Evolutionary conservation across 2,329 filamentous ascomycete species (phyloP), one percentile per base, ranked within the genome.

Genomic region (Colletotrichum tanaceti): DNA sequence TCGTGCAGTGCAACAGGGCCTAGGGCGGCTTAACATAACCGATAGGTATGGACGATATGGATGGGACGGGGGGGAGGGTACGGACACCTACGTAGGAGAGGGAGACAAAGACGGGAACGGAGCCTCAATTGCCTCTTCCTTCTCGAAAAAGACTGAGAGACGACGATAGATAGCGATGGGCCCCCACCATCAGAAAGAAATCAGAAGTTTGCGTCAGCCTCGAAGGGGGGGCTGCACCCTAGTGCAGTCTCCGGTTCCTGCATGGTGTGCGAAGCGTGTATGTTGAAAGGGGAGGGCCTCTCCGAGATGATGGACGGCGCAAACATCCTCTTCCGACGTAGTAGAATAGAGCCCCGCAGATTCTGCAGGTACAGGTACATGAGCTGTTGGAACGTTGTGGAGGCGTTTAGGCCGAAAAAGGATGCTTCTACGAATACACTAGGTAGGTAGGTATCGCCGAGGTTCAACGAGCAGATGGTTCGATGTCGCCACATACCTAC

Each of bases 401-500:
- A 24, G 22, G 5, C 32, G 32, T 35, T 49, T 28, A 47, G 35
- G 9, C 32, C 47, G 16, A 38, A 47, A 60, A 41, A 46, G 35
- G 41, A 18, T 41, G 50, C 28, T 28, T 20, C 46, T 57, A n/a
- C n/a, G n/a, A n/a, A n/a, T n/a, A n/a, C n/a, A n/a, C n/a, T n/a
- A n/a, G n/a, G n/a, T n/a, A n/a, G n/a, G n/a, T n/a, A n/a, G n/a
- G n/a, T n/a, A 52, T 65, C 55, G 50, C 55, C 55, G 62, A 60
- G 64, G 39, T 60, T 14, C 65, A 50, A 55, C 24, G 41, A 24
- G 11, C n/a, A 35, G 16, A 59, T 59, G 57, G 65, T 57, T 57
- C 66, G 66, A 66, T 50, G 24, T 66, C 43, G 66, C 62, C 65
- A 24, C 24, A 24, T 24, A 24, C 6, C 32, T 7, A 68, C 65